A percentile compares a stretch with the other conserved stretches of the same genome.
Evolutionary conservation across 371 early-diverging fungal species (phyloP).

Genomic region (Mucor velutinosus): DNA sequence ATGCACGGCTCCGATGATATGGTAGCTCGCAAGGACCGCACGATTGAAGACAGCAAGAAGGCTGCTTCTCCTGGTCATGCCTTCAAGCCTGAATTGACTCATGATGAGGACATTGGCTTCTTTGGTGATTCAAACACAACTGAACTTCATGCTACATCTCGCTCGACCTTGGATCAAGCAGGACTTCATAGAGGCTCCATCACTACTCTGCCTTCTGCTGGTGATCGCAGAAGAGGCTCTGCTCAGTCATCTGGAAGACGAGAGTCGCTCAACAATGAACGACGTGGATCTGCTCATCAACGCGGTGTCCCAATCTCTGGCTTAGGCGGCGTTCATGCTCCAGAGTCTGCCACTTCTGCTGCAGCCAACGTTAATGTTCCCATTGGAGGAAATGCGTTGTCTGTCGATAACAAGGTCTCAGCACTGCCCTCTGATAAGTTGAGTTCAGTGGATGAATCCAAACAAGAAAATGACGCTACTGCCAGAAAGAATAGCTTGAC

Average conservation of each 20-base stretch:
- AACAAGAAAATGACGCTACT: not conserved
- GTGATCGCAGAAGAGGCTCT: slow-evolving; percentile 1
- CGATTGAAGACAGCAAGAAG: not conserved
- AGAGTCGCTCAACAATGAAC: not conserved
- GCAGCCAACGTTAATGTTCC: slow-evolving; percentile 9
- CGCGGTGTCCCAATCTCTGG: not conserved
- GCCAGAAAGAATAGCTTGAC: not conserved
- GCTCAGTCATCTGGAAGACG: not conserved
- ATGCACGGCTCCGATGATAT: slow-evolving; percentile 15
- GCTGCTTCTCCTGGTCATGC: not conserved
- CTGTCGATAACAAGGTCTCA: not conserved
- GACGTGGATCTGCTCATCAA: not conserved
- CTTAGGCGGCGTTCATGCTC: not conserved
- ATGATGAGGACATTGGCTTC: slow-evolving; percentile 13
- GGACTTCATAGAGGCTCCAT: slow-evolving; percentile 19
- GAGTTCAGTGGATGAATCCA: not conserved
- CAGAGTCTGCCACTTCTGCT: not conserved
- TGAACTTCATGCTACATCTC: slow-evolving; percentile 1
- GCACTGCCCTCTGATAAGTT: not conserved
- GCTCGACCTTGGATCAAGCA: slow-evolving; percentile 20
- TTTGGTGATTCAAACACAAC: slow-evolving; percentile 26
- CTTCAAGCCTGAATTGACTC: not conserved
- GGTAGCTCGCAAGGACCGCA: not conserved
- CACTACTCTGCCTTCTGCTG: slow-evolving; percentile 19
- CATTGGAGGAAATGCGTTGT: not conserved